Evolutionary conservation across 2,329 filamentous ascomycete genomes (phyloP).

Genomic region (Pseudocercospora vitis): DNA sequence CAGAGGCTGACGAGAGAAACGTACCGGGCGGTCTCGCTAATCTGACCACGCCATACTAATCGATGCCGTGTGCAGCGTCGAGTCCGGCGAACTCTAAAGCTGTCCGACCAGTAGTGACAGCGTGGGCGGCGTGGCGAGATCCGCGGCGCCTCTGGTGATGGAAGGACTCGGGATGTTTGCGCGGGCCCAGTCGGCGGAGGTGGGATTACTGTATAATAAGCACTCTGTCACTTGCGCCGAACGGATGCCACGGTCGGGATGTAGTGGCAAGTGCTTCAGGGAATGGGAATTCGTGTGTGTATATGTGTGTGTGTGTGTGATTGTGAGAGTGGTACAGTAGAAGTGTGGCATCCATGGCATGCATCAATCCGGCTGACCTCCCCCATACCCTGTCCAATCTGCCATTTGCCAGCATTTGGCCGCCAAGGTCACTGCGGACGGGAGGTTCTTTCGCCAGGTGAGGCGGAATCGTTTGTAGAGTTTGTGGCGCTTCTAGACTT

Average conservation of each 20-base stretch:
- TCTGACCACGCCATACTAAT: neutral
- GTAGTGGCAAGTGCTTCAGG: neutral
- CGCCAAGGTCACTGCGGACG: neutral
- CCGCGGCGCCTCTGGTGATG: neutral
- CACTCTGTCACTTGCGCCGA: too few relatives aligned
- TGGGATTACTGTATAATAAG: neutral
- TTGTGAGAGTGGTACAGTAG: too few relatives aligned
- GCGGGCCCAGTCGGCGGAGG: neutral
- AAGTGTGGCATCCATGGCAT: too few relatives aligned
- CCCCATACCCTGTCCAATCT: too few relatives aligned
- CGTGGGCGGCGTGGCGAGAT: neutral
- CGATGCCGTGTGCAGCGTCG: neutral
- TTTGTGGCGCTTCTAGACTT: slow-evolving; percentile 2
- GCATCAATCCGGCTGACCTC: neutral
- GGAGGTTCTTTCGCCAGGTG: neutral
- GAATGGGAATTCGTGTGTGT: neutral
- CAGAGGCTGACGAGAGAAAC: too few relatives aligned
- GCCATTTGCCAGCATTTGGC: neutral
- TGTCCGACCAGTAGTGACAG: too few relatives aligned
- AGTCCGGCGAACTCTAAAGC: neutral
- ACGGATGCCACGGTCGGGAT: too few relatives aligned
- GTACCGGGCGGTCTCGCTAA: too few relatives aligned
- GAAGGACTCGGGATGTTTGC: neutral
- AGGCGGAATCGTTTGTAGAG: neutral
- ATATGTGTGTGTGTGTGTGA: too few relatives aligned